phyloP scores from a whole-genome alignment of 208 protist species.

The Trypanosoma scelopori region DNA sequence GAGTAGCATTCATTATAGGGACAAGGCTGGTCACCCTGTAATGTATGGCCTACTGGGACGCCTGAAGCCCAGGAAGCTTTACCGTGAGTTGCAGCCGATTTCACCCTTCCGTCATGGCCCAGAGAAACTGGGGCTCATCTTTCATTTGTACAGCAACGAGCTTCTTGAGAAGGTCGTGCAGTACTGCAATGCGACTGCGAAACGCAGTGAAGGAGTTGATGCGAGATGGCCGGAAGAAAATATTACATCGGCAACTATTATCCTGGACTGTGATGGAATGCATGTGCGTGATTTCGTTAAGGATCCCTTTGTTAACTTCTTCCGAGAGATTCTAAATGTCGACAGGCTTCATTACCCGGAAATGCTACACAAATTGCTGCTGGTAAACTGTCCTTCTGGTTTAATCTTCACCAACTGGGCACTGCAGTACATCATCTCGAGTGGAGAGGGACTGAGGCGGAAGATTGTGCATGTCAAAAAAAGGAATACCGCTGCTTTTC shows the following conservation, averaged over 20 bases:
- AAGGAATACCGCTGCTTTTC: constrained; percentile 27
- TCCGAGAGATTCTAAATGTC: constrained; percentile 38
- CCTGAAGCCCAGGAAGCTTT: constrained; percentile 37
- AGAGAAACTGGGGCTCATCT: constrained; percentile 44
- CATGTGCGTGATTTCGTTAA: constrained; percentile 35
- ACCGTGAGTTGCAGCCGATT: constrained; percentile 43
- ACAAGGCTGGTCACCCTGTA: constrained; percentile 62
- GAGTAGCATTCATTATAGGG: constrained; percentile 70
- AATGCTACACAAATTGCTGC: constrained; percentile 50
- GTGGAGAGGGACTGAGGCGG: constrained; percentile 27
- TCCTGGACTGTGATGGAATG: constrained; percentile 41
- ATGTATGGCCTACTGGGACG: constrained; percentile 44
- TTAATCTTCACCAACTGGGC: constrained; percentile 36
- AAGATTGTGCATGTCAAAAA: constrained; percentile 54
- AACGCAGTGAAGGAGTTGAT: constrained; percentile 29
- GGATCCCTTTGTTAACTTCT: constrained; percentile 34
- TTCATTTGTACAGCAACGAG: constrained; percentile 55
- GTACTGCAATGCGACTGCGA: constrained; percentile 15
- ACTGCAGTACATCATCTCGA: constrained; percentile 24
- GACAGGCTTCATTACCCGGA: constrained; percentile 54
- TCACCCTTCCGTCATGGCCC: constrained; percentile 45
- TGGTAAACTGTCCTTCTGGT: constrained; percentile 50
- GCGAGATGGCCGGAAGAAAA: constrained; percentile 12
- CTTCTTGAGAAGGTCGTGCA: constrained; percentile 53
- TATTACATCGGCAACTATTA: constrained; percentile 6